A percentile compares a stretch with the other conserved stretches of the same genome.
phyloP scores from a whole-genome alignment of 768 basidiomycete genomes.

The Podaxis mareebaensis region DNA sequence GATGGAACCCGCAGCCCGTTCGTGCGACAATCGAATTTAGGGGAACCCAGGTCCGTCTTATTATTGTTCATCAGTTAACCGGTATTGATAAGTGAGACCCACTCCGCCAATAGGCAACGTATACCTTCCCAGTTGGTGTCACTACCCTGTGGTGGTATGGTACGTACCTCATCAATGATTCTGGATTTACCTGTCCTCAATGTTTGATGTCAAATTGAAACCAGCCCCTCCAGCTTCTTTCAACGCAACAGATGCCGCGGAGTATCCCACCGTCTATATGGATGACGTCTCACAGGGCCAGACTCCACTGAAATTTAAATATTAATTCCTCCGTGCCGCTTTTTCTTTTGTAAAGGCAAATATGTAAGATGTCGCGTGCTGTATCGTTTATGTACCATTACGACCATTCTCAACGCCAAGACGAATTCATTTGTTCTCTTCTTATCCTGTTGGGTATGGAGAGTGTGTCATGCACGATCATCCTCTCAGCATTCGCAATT shows the following conservation, averaged over 20 bases:
- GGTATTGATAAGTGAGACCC: background rate
- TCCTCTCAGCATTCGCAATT: background rate
- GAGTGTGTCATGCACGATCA: background rate
- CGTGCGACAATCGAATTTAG: conserved; percentile 63
- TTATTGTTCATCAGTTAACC: background rate
- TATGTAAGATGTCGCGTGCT: background rate
- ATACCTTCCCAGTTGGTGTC: conserved; percentile 77
- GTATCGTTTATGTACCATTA: background rate
- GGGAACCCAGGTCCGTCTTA: conserved; percentile 50
- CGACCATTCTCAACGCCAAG: background rate
- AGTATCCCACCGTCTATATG: background rate
- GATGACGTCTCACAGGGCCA: conserved; percentile 1
- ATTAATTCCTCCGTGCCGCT: background rate
- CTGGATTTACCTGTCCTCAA: no score
- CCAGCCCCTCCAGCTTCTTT: conserved; percentile 8
- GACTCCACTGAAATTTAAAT: background rate
- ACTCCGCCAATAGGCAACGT: conserved; percentile 45
- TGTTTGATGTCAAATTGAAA: background rate
- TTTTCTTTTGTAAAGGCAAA: background rate
- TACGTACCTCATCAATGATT: conserved; percentile 16
- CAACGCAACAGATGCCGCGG: background rate
- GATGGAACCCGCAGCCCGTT: conserved; percentile 58
- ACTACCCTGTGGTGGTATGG: conserved; percentile 51
- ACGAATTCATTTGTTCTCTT: background rate
- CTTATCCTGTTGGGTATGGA: background rate